Evolutionary conservation across 345 rosid species (phyloP).

Genomic region (Sapria himalayana): DNA sequence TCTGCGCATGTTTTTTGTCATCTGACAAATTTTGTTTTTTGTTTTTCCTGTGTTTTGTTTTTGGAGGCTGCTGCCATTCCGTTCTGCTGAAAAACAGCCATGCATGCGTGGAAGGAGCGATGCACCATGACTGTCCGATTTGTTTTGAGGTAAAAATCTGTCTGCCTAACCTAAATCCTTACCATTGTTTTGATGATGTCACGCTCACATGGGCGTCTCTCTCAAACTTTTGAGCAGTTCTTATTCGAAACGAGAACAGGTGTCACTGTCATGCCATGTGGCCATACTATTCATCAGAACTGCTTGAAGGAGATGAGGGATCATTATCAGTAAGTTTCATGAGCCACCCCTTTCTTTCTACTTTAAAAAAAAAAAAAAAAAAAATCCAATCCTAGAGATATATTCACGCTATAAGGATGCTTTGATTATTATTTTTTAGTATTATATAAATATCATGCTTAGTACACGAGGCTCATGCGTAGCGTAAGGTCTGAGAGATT

Average conservation of each 20-base stretch:
- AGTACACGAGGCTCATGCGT: too few relatives aligned
- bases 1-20: too few relatives aligned
- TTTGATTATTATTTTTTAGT: too few relatives aligned
- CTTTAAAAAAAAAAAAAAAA: too few relatives aligned
- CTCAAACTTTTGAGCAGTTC: slow-evolving; percentile 24
- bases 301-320: slow-evolving; percentile 75
- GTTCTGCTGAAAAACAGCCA: slow-evolving; percentile 45
- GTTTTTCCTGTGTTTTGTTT: neutral
- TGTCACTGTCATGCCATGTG: slow-evolving; percentile 65
- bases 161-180: neutral
- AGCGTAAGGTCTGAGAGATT: too few relatives aligned
- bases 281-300: slow-evolving; percentile 60
- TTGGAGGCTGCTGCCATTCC: slow-evolving; percentile 74
- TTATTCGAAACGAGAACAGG: slow-evolving; percentile 54
- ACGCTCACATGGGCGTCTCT: too few relatives aligned
- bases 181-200: too few relatives aligned
- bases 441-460: too few relatives aligned
- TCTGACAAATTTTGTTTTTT: neutral
- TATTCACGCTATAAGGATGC: too few relatives aligned
- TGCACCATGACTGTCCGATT: slow-evolving; percentile 89
- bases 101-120: slow-evolving; percentile 91
- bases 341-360: neutral
- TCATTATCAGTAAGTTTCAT: slow-evolving; percentile 42
- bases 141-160: slow-evolving; percentile 89
- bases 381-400: too few relatives aligned